Conservation (phyloP, 2,329 filamentous ascomycete species). For the Monosporascus ibericus region DNA sequence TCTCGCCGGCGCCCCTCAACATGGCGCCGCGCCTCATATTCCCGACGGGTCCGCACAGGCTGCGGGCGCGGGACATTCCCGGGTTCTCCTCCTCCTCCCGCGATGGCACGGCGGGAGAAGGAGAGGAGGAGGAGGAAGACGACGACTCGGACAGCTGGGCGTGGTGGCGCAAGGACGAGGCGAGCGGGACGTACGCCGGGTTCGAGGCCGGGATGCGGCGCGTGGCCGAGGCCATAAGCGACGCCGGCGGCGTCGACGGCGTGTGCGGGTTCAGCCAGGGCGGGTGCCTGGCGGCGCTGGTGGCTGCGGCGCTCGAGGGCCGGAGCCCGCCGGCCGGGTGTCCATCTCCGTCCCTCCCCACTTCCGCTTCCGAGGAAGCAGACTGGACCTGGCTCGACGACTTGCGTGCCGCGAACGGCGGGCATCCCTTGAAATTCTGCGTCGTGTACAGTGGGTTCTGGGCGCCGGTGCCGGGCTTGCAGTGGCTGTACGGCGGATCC, state of each 20-base stretch:
- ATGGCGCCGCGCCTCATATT: slow-evolving; percentile 55
- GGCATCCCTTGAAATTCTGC: slow-evolving; percentile 47
- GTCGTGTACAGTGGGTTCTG: slow-evolving; percentile 62
- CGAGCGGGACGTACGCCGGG: slow-evolving; percentile 57
- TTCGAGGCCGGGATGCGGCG: slow-evolving; percentile 61
- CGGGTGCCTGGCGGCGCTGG: slow-evolving; percentile 63
- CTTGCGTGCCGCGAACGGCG: slow-evolving; percentile 44
- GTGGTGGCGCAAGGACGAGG: slow-evolving; percentile 73
- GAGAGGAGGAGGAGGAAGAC: slow-evolving; percentile 33
- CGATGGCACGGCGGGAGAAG: slow-evolving; percentile 29
- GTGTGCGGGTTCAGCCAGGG: slow-evolving; percentile 82
- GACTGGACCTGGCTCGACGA: slow-evolving; percentile 35
- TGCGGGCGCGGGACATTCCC: slow-evolving; percentile 61
- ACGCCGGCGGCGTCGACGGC: slow-evolving; percentile 66
- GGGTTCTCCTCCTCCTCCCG: slow-evolving; percentile 44
- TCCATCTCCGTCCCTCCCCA: slow-evolving; percentile 7
- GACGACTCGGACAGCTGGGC: slow-evolving; percentile 64
- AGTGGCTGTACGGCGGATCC: slow-evolving; percentile 23
- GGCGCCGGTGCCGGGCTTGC: slow-evolving; percentile 31
- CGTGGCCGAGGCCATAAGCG: slow-evolving; percentile 56
- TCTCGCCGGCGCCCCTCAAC: slow-evolving; percentile 51
- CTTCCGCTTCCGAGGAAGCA: slow-evolving; percentile 16
- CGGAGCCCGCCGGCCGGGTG: slow-evolving; percentile 19
- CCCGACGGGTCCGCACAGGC: slow-evolving; percentile 61
- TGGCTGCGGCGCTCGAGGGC: slow-evolving; percentile 65